Evolutionary conservation across 805 yeast genomes (phyloP), one percentile per base, ranked within the genome.

Genomic region (Hanseniaspora pseudoguilliermondii): DNA sequence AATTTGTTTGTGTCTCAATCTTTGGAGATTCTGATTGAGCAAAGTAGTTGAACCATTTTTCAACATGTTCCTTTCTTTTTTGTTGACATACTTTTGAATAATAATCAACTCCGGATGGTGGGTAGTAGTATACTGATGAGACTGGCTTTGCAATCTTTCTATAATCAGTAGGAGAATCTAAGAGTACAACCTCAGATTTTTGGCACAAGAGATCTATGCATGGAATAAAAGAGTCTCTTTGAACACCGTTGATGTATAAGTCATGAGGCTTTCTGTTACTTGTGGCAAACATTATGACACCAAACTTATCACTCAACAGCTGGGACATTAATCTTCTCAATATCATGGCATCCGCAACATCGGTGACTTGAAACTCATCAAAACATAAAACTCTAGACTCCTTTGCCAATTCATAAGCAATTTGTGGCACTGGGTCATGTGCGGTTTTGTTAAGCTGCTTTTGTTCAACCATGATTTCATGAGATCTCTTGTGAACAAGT

Each of bases 281-380:
- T 1, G 98, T 93, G 29, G 96, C 90, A 73, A 93, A 90, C 10
- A 93, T 71, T 1, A 90, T 82, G 23, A 90, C 82, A 0, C 97
- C 97, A 64, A 84, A 84, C 53, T 83, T 79, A 0, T 82, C 79
- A 47, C 84, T 78, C 57, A 90, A 70, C n/a, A 86, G 74, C 40
- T 80, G 69, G 63, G 80, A 78, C 42, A 87, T 65, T 41, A 90
- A 71, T 51, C 96, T 75, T 60, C 98, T 79, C 44, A 93, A 74
- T 36, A 93, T 75, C 97, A 93, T 93, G 2, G 98, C 98, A 69
- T 93, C 98, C 0, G 97, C 98, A 34, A 93, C 97, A 68, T 93
- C 98, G 0, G 96, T 88, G 44, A 93, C 98, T 70, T 93, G 97
- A 66, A 93, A 91, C 71, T 93, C 98, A 70, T 93, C 98, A 66